Base-by-base conservation (phyloP, 2,329 filamentous ascomycete genomes). In the Aureobasidium melanogenum region DNA sequence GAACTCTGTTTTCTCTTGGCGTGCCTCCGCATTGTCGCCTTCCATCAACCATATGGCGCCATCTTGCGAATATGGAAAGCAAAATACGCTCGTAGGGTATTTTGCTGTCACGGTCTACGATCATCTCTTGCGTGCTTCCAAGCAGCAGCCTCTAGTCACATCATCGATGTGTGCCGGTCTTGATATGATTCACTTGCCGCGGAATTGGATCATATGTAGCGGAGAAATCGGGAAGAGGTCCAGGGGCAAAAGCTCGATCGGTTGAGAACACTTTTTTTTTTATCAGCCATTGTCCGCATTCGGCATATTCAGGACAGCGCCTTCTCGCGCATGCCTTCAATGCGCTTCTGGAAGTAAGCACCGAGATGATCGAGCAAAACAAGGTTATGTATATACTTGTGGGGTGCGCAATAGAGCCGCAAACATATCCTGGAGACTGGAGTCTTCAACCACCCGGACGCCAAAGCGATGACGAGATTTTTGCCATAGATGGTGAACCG, bases 351-450 rank as follows among this genome's bases (percentile, higher is more conserved):
- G 38, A 56, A 56, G 28, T 22, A 34, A n/a, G 46, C 28, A 48
- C n/a, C 26, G 19, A 32, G 30, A 57, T 34, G 30, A 43, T 43
- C 38, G 34, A 28, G 17, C 19, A 28, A 38, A 50, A 59, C 56
- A 59, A 59, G 22, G 56, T 59, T 59, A 5, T 30, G 12, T 22
- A 10, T 30, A 17, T 22, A 10, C 41, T 30, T 50, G 56, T 22
- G 56, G 56, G 56, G 56, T 24, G 24, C 34, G 30, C n/a, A 38
- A 17, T 17, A 59, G 56, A 59, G 56, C 56, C 56, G 56, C 56
- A 59, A 17, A 44, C 9, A 44, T 22, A 9, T 43, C 6, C 39
- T 22, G 15, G 41, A 34, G 24, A 34, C 19, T 14, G 28, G 19
- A 7, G n/a, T 32, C 15, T 6, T 39, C 38, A 17, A 36, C 24